Conservation (phyloP, 148 eudicot species). For the Chenopodium berlandieri region DNA sequence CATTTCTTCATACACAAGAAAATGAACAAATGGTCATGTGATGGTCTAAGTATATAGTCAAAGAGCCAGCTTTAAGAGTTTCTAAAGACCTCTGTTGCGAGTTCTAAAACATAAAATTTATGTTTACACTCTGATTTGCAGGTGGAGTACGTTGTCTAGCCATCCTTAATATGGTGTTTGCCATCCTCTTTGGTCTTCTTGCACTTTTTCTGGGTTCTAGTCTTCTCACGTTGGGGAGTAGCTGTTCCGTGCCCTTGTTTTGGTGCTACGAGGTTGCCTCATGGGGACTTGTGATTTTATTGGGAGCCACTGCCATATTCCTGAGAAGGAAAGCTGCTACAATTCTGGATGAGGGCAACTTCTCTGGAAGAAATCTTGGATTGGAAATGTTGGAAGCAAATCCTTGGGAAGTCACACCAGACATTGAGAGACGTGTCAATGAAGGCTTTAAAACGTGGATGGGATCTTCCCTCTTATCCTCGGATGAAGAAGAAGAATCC, state of each 20-base stretch:
- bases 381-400: slow-evolving; percentile 81
- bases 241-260: slow-evolving; percentile 81
- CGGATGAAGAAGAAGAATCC: slow-evolving; percentile 84
- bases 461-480: slow-evolving; percentile 84
- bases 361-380: slow-evolving; percentile 55
- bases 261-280: slow-evolving; percentile 90
- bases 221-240: slow-evolving; percentile 80
- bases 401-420: slow-evolving; percentile 62
- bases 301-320: slow-evolving; percentile 59
- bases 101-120: background rate
- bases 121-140: slow-evolving; percentile 25
- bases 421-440: slow-evolving; percentile 78
- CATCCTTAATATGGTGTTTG: slow-evolving; percentile 62
- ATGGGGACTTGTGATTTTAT: slow-evolving; percentile 79
- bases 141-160: slow-evolving; percentile 94
- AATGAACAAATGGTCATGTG: background rate
- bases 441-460: slow-evolving; percentile 93
- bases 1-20: background rate
- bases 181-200: slow-evolving; percentile 67
- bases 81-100: slow-evolving; percentile 3
- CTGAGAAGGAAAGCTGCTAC: slow-evolving; percentile 69
- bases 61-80: background rate
- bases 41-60: background rate
- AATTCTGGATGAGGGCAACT: slow-evolving; percentile 59
- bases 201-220: slow-evolving; percentile 81